Evolutionary conservation across 768 basidiomycete genomes (phyloP).

Genomic region (Hypholoma fasciculare): DNA sequence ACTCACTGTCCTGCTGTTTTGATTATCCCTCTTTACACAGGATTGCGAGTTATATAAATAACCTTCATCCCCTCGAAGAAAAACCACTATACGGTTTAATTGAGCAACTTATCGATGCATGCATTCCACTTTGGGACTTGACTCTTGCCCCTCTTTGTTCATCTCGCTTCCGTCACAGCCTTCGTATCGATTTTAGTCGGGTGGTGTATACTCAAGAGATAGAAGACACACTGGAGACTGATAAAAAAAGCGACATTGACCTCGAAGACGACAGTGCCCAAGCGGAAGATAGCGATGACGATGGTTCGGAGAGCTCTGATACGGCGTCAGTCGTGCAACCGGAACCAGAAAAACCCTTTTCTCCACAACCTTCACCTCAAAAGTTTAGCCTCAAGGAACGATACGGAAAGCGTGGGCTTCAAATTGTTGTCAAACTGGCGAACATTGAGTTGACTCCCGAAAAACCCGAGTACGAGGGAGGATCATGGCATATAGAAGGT

Average conservation of each 20-base stretch:
- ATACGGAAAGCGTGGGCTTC: constrained; percentile 13
- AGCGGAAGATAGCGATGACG: constrained; percentile 2
- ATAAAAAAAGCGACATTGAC: background rate
- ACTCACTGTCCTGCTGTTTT: constrained; percentile 7
- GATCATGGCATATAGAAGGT: constrained; percentile 31
- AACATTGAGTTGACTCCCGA: constrained; percentile 32
- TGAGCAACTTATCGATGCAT: constrained; percentile 23
- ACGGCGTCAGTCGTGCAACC: constrained; percentile 11
- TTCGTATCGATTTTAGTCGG: constrained; percentile 15
- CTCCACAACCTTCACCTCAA: background rate
- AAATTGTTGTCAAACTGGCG: constrained; percentile 27
- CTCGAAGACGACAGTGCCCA: no score
- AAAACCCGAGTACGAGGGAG: constrained; percentile 24
- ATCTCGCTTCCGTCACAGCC: background rate
- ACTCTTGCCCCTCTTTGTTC: constrained; percentile 20
- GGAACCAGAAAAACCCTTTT: constrained; percentile 18
- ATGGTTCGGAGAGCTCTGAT: constrained; percentile 18
- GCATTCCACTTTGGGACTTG: constrained; percentile 33
- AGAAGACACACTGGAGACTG: constrained; percentile 16
- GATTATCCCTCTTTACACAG: constrained; percentile 8
- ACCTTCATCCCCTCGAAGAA: constrained; percentile 32
- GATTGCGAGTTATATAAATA: constrained; percentile 42
- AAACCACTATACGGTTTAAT: constrained; percentile 26
- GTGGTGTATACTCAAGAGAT: constrained; percentile 19
- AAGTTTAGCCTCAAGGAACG: constrained; percentile 11